Conservation (phyloP, 495 filamentous ascomycete genomes). For the Aspergillus baeticus region DNA sequence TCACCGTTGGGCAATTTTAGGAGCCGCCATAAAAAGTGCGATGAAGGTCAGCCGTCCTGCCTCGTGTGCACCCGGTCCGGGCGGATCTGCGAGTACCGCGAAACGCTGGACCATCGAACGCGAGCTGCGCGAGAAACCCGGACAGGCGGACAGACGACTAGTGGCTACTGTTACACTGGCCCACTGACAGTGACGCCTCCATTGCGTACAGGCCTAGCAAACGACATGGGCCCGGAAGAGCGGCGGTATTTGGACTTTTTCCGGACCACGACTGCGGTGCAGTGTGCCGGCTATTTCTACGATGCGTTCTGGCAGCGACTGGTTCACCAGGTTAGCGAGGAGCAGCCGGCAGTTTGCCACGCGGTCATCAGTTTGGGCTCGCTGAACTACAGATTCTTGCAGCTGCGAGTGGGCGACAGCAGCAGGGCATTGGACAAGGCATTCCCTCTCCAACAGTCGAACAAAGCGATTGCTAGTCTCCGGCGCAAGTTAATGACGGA, state of each 20-base stretch:
- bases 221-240: constrained; percentile 16
- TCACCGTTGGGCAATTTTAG: no score
- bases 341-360: constrained; percentile 50
- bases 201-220: constrained; percentile 6
- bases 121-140: no score
- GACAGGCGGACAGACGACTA: no score
- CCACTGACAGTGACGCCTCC: not conserved
- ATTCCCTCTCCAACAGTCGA: constrained; percentile 45
- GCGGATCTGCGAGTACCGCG: no score
- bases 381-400: constrained; percentile 30
- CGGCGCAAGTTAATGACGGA: constrained; percentile 14
- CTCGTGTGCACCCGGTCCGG: no score
- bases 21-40: no score
- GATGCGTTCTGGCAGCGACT: constrained; percentile 51
- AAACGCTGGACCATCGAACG: no score
- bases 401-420: not conserved
- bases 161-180: no score
- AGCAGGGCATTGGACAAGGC: not conserved
- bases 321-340: constrained; percentile 49
- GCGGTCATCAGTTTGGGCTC: constrained; percentile 45
- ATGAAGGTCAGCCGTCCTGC: no score
- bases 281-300: constrained; percentile 42
- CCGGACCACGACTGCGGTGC: constrained; percentile 30
- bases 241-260: constrained; percentile 21
- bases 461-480: constrained; percentile 38